A percentile compares a stretch with the other conserved stretches of the same genome.
These are phyloP conservation scores for Carex cristatella DNA, from an alignment of 176 grass and related monocot genomes.

Conservation along the genomic window DNA sequence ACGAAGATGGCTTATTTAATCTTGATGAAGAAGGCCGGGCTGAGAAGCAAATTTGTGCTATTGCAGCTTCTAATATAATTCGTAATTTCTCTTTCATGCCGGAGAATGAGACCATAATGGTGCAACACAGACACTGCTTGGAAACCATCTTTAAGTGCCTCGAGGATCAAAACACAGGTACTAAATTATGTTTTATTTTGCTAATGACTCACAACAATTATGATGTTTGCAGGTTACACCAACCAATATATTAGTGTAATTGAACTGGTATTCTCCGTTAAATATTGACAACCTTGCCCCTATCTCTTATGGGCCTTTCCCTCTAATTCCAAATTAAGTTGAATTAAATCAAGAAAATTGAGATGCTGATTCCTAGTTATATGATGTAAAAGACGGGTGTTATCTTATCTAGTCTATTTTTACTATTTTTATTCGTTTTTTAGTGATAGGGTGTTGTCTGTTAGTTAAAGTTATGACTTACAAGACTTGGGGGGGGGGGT, in stretches of 20 bases:
- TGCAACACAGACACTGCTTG: slow-evolving; percentile 95
- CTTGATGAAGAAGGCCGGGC: slow-evolving; percentile 76
- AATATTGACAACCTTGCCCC: not conserved
- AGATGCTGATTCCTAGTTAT: not conserved
- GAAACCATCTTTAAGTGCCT: slow-evolving; percentile 94
- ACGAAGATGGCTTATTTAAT: slow-evolving; percentile 95
- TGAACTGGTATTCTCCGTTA: not conserved
- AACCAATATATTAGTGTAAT: not conserved
- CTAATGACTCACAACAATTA: not conserved
- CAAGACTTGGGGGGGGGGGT: too few species aligned
- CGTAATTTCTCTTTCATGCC: slow-evolving; percentile 99
- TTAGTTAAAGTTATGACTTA: not conserved
- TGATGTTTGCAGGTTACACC: not conserved
- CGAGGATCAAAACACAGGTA: slow-evolving; percentile 87
- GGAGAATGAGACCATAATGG: slow-evolving; percentile 91
- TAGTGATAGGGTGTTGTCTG: not conserved
- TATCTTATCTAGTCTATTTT: not conserved
- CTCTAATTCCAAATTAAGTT: not conserved
- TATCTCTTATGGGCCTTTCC: not conserved
- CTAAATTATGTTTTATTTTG: slow-evolving; percentile 14
- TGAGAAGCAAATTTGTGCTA: slow-evolving; percentile 84
- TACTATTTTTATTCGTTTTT: not conserved
- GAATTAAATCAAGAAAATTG: not conserved
- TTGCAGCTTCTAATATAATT: slow-evolving; percentile 95
- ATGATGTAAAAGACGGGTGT: not conserved